Conservation (phyloP, 1,284 basidiomycete genomes). For the Trametes polyzona region DNA sequence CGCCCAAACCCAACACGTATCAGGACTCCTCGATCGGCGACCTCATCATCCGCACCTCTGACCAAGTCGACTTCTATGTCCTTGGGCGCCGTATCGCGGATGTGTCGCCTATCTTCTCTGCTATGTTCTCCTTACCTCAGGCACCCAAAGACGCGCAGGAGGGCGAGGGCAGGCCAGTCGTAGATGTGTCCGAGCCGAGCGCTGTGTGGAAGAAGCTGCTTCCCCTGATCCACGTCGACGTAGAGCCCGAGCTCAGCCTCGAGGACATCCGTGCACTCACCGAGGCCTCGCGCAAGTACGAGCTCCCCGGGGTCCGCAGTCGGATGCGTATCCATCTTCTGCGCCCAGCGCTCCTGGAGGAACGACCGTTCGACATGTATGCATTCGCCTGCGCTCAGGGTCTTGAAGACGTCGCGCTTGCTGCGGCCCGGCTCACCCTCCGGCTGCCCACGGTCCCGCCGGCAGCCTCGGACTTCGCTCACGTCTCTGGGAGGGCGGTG, state of each 20-base stretch:
- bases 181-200: constrained; percentile 4
- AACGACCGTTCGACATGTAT: constrained; percentile 2
- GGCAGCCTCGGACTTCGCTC: not conserved
- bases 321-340: not conserved
- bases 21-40: constrained; percentile 10
- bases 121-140: constrained; percentile 9
- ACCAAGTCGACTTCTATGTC: constrained; percentile 18
- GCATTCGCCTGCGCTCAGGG: constrained; percentile 7
- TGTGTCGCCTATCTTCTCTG: constrained; percentile 32
- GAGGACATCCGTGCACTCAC: not conserved
- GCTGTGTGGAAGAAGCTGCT: not conserved
- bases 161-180: not conserved
- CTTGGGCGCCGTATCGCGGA: constrained; percentile 6
- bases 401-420: not conserved
- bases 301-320: not conserved
- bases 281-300: constrained; percentile 6
- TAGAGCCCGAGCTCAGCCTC: not conserved
- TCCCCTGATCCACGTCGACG: not conserved
- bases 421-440: constrained; percentile 1
- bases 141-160: not conserved
- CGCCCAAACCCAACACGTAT: not conserved
- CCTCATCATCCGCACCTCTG: constrained; percentile 36
- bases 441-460: not conserved
- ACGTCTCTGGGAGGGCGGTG: not conserved
- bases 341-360: not conserved